These are phyloP conservation scores for Tricholoma matsutake DNA, from an alignment of 768 basidiomycete genomes.

Conservation along the genomic window DNA sequence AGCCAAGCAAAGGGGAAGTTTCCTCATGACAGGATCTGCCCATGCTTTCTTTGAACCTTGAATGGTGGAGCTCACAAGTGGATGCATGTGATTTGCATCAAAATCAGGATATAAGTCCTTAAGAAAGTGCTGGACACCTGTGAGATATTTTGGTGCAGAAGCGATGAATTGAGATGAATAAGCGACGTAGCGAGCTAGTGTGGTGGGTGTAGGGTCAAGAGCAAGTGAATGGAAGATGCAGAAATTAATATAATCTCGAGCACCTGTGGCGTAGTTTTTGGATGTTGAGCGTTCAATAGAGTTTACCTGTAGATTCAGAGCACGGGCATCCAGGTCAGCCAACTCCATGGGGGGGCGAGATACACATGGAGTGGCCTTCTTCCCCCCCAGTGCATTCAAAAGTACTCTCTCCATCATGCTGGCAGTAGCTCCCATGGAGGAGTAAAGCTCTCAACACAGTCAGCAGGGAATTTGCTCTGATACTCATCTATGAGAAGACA, in stretches of 20 bases:
- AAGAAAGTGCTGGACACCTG: conserved; percentile 1
- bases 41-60: neutral
- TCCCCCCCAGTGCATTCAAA: conserved; percentile 16
- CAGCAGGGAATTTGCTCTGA: conserved; percentile 10
- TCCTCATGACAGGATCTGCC: neutral
- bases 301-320: conserved; percentile 14
- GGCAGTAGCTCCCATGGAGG: conserved; percentile 17
- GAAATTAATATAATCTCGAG: conserved; percentile 18
- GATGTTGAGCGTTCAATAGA: conserved; percentile 18
- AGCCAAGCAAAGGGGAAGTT: neutral
- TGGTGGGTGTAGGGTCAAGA: conserved; percentile 18
- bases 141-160: conserved; percentile 15
- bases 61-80: neutral
- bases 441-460: conserved; percentile 14
- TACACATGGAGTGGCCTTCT: neutral
- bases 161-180: conserved; percentile 16
- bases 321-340: conserved; percentile 12
- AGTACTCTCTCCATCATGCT: conserved; percentile 13
- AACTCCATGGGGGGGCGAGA: conserved; percentile 11
- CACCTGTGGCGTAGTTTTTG: conserved; percentile 18
- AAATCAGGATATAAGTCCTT: neutral
- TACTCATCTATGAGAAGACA: conserved; percentile 15
- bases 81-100: neutral
- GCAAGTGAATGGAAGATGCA: conserved; percentile 12
- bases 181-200: conserved; percentile 15